A percentile compares a stretch with the other conserved stretches of the same genome.
These are phyloP conservation scores for Peniophora sp. DNA, from an alignment of 1,284 basidiomycete species.

Conservation along the genomic window DNA sequence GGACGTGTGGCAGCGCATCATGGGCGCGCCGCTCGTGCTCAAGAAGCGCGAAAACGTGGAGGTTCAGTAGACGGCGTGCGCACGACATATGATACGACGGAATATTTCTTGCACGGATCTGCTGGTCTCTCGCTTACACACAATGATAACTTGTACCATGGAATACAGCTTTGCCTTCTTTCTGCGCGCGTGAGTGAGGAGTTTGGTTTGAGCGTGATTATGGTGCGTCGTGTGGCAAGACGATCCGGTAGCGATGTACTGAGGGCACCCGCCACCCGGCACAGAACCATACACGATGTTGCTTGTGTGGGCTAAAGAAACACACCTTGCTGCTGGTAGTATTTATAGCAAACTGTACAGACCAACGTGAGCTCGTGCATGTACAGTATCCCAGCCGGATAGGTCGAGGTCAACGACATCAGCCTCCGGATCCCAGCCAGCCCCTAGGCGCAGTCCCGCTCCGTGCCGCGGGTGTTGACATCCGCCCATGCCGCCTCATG, in stretches of 20 bases:
- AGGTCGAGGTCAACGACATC: too few relatives aligned
- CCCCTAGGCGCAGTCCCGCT: too few relatives aligned
- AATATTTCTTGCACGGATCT: not conserved
- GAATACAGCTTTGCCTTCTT: not conserved
- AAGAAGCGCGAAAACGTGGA: slow-evolving; percentile 78
- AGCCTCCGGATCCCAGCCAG: too few relatives aligned
- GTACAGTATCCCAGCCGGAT: too few relatives aligned
- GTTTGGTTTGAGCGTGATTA: not conserved
- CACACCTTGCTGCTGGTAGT: too few relatives aligned
- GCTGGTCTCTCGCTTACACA: not conserved
- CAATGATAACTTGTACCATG: not conserved
- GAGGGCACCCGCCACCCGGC: not conserved
- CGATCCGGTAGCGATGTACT: not conserved
- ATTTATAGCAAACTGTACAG: too few relatives aligned
- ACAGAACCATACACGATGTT: not conserved
- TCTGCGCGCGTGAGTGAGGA: not conserved
- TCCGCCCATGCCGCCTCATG: too few relatives aligned
- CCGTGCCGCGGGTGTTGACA: too few relatives aligned
- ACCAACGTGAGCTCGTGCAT: too few relatives aligned
- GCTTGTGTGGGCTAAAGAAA: not conserved
- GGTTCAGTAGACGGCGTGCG: slow-evolving; percentile 29
- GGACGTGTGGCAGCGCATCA: slow-evolving; percentile 86
- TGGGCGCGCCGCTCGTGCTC: slow-evolving; percentile 67
- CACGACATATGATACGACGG: not conserved
- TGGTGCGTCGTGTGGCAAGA: not conserved